Base-by-base conservation (phyloP, 2,329 filamentous ascomycete species). In the Lasiodiplodia citricola region DNA sequence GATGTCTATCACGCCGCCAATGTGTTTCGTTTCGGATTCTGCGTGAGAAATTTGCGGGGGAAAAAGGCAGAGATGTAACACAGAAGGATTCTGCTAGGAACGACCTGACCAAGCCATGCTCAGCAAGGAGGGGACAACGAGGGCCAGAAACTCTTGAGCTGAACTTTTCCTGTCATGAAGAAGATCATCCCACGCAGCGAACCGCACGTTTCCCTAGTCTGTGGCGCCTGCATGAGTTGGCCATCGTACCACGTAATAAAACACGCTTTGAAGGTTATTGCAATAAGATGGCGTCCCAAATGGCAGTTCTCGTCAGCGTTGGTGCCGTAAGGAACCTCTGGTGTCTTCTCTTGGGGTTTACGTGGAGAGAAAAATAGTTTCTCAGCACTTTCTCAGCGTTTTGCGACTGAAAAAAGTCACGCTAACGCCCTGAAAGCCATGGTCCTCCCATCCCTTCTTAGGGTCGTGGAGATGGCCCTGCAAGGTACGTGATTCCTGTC, bases 401-500 rank as follows among this genome's bases (percentile, higher is more conserved):
- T 47, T 18, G n/a, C 18, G 44, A n/a, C 8, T 18, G 44, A 1
- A 47, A 47, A 47, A 10, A 3, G 44, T 37, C 21, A 31, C 18
- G 18, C 31, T 37, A 14, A n/a, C 54, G 8, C 41, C 54, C 13
- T 10, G 14, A 25, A 4, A 25, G 55, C 21, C 18, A 16, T 44
- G 25, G 28, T 16, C 50, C 31, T 31, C 28, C 14, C n/a, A 54
- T 8, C 47, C 50, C 31, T 51, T 63, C 41, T 21, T 16, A 51
- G 37, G 2, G 25, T 28, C 21, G 41, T n/a, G 25, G 41, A 50
- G 58, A n/a, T 35, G 44, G 14, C n/a, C 50, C 62, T 65, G 62
- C 62, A 65, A 65, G 62, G 62, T 23, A 65, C 50, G 18, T 38
- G 51, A 13, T 11, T 23, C 38, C n/a, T 7, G 21, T 51, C 41